phyloP scores from a whole-genome alignment of 2,329 filamentous ascomycete species.

The Cladophialophora carrionii region DNA sequence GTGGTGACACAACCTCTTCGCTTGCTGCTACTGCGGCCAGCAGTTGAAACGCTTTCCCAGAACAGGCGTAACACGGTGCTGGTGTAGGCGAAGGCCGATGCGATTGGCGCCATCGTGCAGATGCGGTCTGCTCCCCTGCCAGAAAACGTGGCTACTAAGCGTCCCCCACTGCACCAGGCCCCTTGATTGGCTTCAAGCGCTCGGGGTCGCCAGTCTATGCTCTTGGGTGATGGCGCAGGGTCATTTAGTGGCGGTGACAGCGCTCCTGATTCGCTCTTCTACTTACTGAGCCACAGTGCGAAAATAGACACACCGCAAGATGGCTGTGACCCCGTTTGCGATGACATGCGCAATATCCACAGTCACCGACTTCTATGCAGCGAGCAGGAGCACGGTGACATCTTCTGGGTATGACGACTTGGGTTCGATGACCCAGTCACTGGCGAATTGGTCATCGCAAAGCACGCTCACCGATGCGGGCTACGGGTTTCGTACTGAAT shows the following conservation, averaged over 20 bases:
- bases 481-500: neutral
- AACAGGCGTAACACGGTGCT: slow-evolving; percentile 16
- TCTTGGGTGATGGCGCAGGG: slow-evolving; percentile 24
- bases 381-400: slow-evolving; percentile 15
- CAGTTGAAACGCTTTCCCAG: slow-evolving; percentile 13
- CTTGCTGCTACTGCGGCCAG: neutral
- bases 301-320: slow-evolving; percentile 7
- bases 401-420: slow-evolving; percentile 6
- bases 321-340: neutral
- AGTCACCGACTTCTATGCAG: slow-evolving; percentile 15
- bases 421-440: slow-evolving; percentile 15
- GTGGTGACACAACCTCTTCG: neutral
- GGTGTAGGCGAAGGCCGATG: slow-evolving; percentile 32
- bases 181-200: slow-evolving; percentile 13
- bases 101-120: slow-evolving; percentile 36
- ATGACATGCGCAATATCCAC: slow-evolving; percentile 18
- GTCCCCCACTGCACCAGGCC: neutral
- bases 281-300: slow-evolving; percentile 26
- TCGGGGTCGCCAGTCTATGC: slow-evolving; percentile 24
- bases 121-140: slow-evolving; percentile 29
- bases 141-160: slow-evolving; percentile 28
- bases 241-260: slow-evolving; percentile 5
- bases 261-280: slow-evolving; percentile 15
- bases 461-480: neutral
- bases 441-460: neutral